phyloP scores from a whole-genome alignment of 2,329 filamentous ascomycete genomes.

The Lachnellula hyalina region DNA sequence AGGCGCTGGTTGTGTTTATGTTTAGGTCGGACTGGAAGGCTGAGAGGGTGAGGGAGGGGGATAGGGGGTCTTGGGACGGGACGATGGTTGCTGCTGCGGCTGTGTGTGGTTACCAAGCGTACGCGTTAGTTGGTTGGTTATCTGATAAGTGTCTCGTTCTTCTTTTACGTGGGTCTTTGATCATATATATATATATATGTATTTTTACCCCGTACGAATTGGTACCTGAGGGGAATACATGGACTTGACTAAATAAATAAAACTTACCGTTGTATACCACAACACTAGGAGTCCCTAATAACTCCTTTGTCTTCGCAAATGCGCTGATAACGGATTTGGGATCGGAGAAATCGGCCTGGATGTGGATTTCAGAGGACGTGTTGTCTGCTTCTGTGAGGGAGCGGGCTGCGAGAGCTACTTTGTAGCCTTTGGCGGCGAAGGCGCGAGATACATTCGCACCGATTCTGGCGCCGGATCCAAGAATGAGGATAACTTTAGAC shows the following conservation, averaged over 20 bases:
- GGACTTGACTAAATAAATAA: not conserved
- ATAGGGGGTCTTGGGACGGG: slow-evolving; percentile 10
- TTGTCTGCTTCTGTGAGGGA: slow-evolving; percentile 16
- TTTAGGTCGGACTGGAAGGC: slow-evolving; percentile 27
- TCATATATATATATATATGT: too few species aligned
- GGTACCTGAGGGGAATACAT: too few species aligned
- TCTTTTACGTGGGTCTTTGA: too few species aligned
- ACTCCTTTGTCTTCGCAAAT: slow-evolving; percentile 35
- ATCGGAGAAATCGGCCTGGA: slow-evolving; percentile 34
- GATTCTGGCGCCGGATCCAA: slow-evolving; percentile 38
- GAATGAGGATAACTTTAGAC: slow-evolving; percentile 31
- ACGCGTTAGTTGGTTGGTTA: not conserved
- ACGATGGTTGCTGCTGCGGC: not conserved
- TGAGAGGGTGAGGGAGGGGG: slow-evolving; percentile 31
- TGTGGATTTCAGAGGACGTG: slow-evolving; percentile 30
- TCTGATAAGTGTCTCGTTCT: too few species aligned
- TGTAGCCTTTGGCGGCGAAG: slow-evolving; percentile 38
- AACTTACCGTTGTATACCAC: slow-evolving; percentile 37
- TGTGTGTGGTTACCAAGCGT: slow-evolving; percentile 10
- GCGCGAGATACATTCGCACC: slow-evolving; percentile 31
- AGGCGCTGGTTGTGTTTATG: slow-evolving; percentile 37
- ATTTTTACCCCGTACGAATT: too few species aligned
- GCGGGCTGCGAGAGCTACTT: slow-evolving; percentile 35
- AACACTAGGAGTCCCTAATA: slow-evolving; percentile 34
- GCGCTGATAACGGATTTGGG: slow-evolving; percentile 29